Evolutionary conservation across 345 rosid genomes (phyloP), one percentile per base, ranked within the genome.

Genomic region (Microthlaspi erraticum): DNA sequence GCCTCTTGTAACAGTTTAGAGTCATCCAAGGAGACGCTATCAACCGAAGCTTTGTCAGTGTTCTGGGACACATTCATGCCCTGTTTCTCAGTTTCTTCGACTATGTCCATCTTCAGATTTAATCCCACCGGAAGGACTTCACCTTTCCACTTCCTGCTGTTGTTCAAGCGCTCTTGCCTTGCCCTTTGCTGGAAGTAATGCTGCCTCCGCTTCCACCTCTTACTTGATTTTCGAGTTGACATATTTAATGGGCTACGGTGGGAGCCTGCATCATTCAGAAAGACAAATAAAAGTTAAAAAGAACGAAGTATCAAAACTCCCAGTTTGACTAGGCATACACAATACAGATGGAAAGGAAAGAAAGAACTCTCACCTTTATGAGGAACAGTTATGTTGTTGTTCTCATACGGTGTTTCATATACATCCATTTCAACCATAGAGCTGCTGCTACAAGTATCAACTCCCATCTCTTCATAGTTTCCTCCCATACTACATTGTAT

Each of bases 401-500:
- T 78, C 61, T 64, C 85, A 63, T 61, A 73, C 32, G 58, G 53
- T 41, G 80, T 64, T 73, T 88, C 99, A 71, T 85, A 79, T 0
- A 94, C 91, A 79, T 94, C 99, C 99, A 94, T 94, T 79, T 91
- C 98, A 62, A 84, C 87, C 16, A 81, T 81, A 45, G 86, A 86
- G 77, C 85, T 79, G 77, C 85, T 79, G 72, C 78, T 71, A 32
- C 73, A 77, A 60, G 78, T 81, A 76, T 88, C 93, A 79, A 50
- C 67, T 34, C 82, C 80, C 42, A 78, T 31, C 63, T 80, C 83
- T 73, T 74, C 77, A 34, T 63, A 85, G 74, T 94, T 94, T 57
- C 90, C 96, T 50, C 83, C 89, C 71, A 94, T 46, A 80, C 84
- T 70, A 77, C 98, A 94, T 79, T 82, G 74, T 77, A 91, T 84